phyloP scores from a whole-genome alignment of 805 yeast genomes.

The Ogataea wickerhamii region DNA sequence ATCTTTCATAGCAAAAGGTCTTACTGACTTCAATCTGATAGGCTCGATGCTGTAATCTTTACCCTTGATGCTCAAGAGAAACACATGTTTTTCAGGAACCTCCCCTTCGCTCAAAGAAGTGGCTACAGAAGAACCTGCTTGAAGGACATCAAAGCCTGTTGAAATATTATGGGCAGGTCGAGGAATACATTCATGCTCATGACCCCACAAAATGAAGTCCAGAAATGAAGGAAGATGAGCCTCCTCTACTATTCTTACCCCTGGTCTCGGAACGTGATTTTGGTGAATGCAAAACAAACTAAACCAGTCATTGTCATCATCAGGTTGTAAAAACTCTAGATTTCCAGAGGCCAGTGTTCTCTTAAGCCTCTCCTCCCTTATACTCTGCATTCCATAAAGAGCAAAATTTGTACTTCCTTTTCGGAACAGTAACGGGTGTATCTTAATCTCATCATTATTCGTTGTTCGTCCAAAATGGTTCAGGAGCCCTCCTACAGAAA shows the following conservation, averaged over 20 bases:
- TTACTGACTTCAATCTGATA: conserved; percentile 61
- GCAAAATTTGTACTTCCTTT: conserved; percentile 84
- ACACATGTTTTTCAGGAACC: conserved; percentile 68
- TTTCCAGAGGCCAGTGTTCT: conserved; percentile 77
- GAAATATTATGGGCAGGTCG: conserved; percentile 56
- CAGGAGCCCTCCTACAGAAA: conserved; percentile 75
- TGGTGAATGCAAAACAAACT: conserved; percentile 87
- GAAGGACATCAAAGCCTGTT: conserved; percentile 72
- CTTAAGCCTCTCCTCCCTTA: conserved; percentile 83
- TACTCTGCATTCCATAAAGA: conserved; percentile 82
- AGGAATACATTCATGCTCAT: conserved; percentile 91
- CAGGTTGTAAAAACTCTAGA: conserved; percentile 76
- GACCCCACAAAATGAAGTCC: conserved; percentile 93
- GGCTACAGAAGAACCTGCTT: conserved; percentile 93
- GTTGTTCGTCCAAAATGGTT: conserved; percentile 86
- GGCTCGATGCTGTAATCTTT: conserved; percentile 54
- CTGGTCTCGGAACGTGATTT: conserved; percentile 79
- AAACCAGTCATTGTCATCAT: conserved; percentile 61
- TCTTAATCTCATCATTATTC: conserved; percentile 68
- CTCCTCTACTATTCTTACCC: conserved; percentile 82
- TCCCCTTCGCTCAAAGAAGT: conserved; percentile 88
- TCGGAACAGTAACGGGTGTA: conserved; percentile 74
- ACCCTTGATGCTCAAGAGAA: conserved; percentile 62
- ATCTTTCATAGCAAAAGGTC: conserved; percentile 79
- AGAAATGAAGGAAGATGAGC: conserved; percentile 74